Base-by-base conservation (phyloP, 176 grass and related monocot genomes). In the Zea mays region DNA sequence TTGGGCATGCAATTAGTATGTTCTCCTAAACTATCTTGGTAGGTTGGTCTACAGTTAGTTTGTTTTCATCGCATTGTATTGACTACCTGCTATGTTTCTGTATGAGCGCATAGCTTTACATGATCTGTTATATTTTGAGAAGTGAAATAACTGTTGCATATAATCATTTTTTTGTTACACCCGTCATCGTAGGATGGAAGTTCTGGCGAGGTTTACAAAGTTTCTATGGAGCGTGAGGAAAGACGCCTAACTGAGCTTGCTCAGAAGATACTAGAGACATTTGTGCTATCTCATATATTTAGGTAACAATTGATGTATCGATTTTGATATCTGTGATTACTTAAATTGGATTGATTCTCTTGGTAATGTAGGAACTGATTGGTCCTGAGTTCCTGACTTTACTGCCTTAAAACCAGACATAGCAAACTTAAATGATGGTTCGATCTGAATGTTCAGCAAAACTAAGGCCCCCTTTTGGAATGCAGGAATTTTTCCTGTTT, bases 171-270 rank as follows among this genome's bases (percentile, higher is more conserved):
- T 14, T 76, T 15, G 57, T 48, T 69, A 72, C 71, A 58, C 50
- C 33, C 10, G 10, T 55, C 13, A 79, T 52, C 41, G 4, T 79
- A 99, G 96, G 96, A 95, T 87, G 96, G 96, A 70, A 92, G 71
- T 85, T 79, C 85, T 69, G 96, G 91, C 0, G 96, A 99, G 82
- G 78, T 93, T 72, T 93, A 90, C 81, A 99, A 94, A 87, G 76
- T 92, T 81, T 90, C 90, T 40, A 92, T 92, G 85, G 96, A 95
- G 44, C 90, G 87, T 7, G 92, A 99, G 51, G 96, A 99, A 88
- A 88, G 85, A n/a, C 90, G 92, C 48, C 86, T 99, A 78, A 90
- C 88, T 50, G 96, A 95, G 74, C 79, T 99, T 78, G 96, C 92
- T 67, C 86, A 84, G 65, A 99, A 83, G 83, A 99, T 93, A 85